A percentile compares a stretch with the other conserved stretches of the same genome.
Evolutionary conservation across 495 filamentous ascomycete genomes (phyloP).

Genomic region (Ramalina intermedia): DNA sequence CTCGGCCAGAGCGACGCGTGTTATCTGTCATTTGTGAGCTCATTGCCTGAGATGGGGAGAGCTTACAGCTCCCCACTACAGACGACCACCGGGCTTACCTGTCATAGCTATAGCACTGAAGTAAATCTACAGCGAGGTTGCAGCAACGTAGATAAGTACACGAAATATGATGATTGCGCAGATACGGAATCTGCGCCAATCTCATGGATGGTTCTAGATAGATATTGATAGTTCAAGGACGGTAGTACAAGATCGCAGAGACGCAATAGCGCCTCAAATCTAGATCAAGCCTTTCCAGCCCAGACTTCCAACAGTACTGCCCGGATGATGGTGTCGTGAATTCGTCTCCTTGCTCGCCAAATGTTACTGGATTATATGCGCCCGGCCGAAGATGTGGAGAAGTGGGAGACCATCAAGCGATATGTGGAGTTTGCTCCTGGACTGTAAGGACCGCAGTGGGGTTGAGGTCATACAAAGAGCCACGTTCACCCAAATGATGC

Average conservation of each 20-base stretch:
- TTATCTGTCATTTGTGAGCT: background rate
- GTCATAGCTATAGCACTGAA: conserved; percentile 6
- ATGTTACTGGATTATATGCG: too few species aligned
- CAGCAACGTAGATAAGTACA: background rate
- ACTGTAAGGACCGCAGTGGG: too few species aligned
- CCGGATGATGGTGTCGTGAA: too few species aligned
- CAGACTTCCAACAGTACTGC: background rate
- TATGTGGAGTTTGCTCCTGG: too few species aligned
- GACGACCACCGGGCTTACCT: conserved; percentile 8
- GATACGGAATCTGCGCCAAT: conserved; percentile 1
- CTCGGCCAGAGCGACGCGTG: conserved; percentile 71
- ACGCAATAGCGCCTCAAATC: conserved; percentile 8
- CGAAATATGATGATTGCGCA: background rate
- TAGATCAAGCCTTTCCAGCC: conserved; percentile 10
- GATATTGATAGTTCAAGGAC: background rate
- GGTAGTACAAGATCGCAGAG: conserved; percentile 8
- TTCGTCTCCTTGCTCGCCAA: too few species aligned
- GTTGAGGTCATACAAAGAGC: too few species aligned
- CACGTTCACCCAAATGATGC: too few species aligned
- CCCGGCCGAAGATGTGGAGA: too few species aligned
- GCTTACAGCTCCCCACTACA: background rate
- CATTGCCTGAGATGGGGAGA: background rate
- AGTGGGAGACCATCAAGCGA: too few species aligned
- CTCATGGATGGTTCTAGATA: conserved; percentile 12
- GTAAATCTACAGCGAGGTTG: conserved; percentile 9